Conservation (phyloP, 2,329 filamentous ascomycete species). For the Acarospora socialis region DNA sequence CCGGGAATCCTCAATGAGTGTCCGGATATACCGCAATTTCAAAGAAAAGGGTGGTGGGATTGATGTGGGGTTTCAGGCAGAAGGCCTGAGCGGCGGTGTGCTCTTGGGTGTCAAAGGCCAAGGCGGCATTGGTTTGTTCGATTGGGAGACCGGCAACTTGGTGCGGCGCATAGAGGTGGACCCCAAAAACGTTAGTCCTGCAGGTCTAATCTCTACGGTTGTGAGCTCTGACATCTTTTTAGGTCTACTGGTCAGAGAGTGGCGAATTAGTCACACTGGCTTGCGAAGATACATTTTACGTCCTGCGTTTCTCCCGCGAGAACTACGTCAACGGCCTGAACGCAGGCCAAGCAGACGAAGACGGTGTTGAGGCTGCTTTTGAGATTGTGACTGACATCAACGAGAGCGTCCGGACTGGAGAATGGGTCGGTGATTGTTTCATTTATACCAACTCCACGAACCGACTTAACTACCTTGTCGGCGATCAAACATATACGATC, state of each 20-base stretch:
- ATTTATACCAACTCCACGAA: conserved; percentile 97
- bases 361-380: conserved; percentile 90
- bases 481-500: conserved; percentile 94
- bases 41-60: conserved; percentile 77
- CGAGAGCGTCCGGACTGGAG: conserved; percentile 81
- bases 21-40: conserved; percentile 98
- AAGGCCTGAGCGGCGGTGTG: conserved; percentile 77
- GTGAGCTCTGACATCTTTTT: conserved; percentile 10
- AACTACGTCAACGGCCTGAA: conserved; percentile 75
- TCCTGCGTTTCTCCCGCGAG: conserved; percentile 81
- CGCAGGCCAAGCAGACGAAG: conserved; percentile 66
- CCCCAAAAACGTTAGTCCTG: conserved; percentile 41
- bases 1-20: conserved; percentile 80
- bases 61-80: conserved; percentile 89
- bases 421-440: conserved; percentile 98
- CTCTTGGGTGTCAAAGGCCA: conserved; percentile 89
- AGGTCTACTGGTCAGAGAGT: conserved; percentile 95
- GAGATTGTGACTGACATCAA: conserved; percentile 93
- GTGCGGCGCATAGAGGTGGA: conserved; percentile 83
- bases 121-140: conserved; percentile 88
- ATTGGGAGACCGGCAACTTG: conserved; percentile 81
- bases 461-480: conserved; percentile 92
- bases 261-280: conserved; percentile 86
- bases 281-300: conserved; percentile 91
- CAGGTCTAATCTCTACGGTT: neutral